Evolutionary conservation across 495 filamentous ascomycete species (phyloP).

Genomic region (Usnea hakonensis): DNA sequence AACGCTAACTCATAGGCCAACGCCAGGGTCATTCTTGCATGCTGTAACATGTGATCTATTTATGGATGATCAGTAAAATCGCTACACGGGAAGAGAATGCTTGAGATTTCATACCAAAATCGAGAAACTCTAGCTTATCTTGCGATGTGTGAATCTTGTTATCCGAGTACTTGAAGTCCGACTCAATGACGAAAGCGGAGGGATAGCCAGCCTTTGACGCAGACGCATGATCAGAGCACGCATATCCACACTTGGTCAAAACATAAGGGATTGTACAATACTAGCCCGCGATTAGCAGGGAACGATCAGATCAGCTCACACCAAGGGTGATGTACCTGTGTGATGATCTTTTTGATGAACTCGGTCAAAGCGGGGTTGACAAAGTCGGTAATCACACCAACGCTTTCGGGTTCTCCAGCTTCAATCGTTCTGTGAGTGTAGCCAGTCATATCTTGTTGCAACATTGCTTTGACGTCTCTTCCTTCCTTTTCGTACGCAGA

Average conservation of each 20-base stretch:
- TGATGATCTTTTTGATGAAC: conserved; percentile 88
- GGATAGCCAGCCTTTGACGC: conserved; percentile 94
- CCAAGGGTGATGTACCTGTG: conserved; percentile 43
- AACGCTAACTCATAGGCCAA: conserved; percentile 84
- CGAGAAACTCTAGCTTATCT: conserved; percentile 79
- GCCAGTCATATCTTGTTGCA: conserved; percentile 99
- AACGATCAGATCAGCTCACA: neutral
- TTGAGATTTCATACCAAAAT: conserved; percentile 45
- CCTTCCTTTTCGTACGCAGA: conserved; percentile 66
- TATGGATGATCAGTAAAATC: neutral
- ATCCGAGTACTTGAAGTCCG: conserved; percentile 74
- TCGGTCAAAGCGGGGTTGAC: conserved; percentile 74
- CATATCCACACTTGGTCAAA: conserved; percentile 92
- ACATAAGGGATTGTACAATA: conserved; percentile 89
- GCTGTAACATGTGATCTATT: conserved; percentile 84
- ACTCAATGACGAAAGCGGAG: conserved; percentile 92
- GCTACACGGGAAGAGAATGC: neutral
- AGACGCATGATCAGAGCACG: conserved; percentile 95
- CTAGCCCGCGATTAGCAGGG: conserved; percentile 26
- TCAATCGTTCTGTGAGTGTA: conserved; percentile 76
- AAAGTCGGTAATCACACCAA: conserved; percentile 90
- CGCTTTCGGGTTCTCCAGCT: conserved; percentile 73
- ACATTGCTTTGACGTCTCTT: conserved; percentile 86
- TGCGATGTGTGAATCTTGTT: conserved; percentile 87
- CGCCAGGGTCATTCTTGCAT: conserved; percentile 83